phyloP scores from a whole-genome alignment of 176 grass and related monocot genomes.

The Avena atlantica region DNA sequence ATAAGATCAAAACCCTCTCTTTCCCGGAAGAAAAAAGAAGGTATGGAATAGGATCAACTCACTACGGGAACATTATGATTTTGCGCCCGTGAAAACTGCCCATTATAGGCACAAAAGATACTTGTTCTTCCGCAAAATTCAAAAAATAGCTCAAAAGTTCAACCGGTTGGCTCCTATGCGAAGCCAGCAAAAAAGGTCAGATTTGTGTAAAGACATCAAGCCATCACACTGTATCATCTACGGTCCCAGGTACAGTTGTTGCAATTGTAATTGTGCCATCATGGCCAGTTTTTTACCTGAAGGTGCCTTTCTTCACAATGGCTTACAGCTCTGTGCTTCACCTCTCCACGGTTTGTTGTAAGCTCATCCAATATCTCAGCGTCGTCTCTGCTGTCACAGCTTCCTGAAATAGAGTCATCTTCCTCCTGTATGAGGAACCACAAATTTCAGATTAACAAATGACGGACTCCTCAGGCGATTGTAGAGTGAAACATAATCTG shows the following conservation, averaged over 20 bases:
- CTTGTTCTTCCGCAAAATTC: conserved; percentile 40
- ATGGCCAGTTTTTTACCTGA: conserved; percentile 63
- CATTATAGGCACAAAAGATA: conserved; percentile 27
- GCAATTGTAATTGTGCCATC: background rate
- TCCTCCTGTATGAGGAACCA: conserved; percentile 45
- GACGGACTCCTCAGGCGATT: background rate
- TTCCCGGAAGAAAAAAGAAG: background rate
- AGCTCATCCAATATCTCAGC: conserved; percentile 86
- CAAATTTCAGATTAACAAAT: background rate
- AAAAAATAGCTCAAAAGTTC: conserved; percentile 36
- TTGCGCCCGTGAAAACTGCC: conserved; percentile 31
- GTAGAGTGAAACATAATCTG: background rate
- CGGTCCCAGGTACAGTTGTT: background rate
- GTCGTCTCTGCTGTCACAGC: conserved; percentile 47
- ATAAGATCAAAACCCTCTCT: background rate
- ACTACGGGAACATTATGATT: conserved; percentile 35
- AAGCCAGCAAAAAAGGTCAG: conserved; percentile 48
- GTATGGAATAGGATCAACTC: conserved; percentile 35
- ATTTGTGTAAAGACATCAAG: background rate
- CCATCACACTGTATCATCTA: background rate
- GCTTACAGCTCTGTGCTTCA: conserved; percentile 66
- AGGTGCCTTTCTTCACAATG: conserved; percentile 56
- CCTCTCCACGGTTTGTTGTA: conserved; percentile 83
- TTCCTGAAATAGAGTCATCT: conserved; percentile 44
- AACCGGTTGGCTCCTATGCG: conserved; percentile 43